Conservation (phyloP, 2,329 filamentous ascomycete genomes). For the Bipolaris victoriae region DNA sequence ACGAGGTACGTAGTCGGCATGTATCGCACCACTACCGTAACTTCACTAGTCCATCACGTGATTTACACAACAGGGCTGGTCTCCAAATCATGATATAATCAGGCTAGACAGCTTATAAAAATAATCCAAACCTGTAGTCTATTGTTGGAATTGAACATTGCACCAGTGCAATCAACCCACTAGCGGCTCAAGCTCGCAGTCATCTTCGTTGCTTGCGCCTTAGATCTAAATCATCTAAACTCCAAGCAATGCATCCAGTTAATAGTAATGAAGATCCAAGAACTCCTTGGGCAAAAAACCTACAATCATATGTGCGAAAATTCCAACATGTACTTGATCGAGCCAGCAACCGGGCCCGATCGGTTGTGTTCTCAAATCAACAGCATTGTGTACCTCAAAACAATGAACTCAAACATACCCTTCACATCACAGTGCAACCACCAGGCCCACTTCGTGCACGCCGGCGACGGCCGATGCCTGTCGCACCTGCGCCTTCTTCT, state of each 20-base stretch:
- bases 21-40: neutral
- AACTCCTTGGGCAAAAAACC: neutral
- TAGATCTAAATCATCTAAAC: slow-evolving; percentile 6
- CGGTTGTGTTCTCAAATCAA: neutral
- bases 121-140: neutral
- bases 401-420: neutral
- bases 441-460: slow-evolving; percentile 56
- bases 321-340: neutral
- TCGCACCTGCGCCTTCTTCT: slow-evolving; percentile 63
- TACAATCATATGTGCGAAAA: neutral
- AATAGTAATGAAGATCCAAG: neutral
- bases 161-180: neutral
- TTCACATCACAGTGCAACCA: slow-evolving; percentile 57
- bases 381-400: neutral
- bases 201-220: slow-evolving; percentile 6
- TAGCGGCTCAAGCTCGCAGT: neutral
- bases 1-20: neutral
- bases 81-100: neutral
- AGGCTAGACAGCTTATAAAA: neutral
- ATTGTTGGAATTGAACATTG: neutral
- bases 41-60: slow-evolving; percentile 5
- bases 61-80: neutral
- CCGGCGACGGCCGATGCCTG: slow-evolving; percentile 51
- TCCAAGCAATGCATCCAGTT: slow-evolving; percentile 10
- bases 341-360: neutral